A percentile compares a stretch with the other conserved stretches of the same genome.
These are phyloP conservation scores for Metarhizium robertsii DNA, from an alignment of 2,329 filamentous ascomycete genomes.

Conservation along the genomic window DNA sequence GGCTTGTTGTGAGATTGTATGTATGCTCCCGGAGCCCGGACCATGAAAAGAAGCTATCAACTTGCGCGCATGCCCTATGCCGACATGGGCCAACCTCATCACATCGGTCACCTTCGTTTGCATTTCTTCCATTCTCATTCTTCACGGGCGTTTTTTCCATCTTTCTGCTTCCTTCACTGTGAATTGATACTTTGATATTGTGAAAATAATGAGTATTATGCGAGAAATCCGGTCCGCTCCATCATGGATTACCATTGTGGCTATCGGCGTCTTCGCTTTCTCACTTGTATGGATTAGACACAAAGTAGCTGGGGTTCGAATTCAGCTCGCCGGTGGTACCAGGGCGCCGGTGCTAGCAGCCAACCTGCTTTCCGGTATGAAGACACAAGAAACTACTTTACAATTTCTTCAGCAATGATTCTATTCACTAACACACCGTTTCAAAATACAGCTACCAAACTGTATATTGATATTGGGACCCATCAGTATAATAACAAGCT, in stretches of 20 bases:
- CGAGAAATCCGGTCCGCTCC: background rate
- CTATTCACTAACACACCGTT: background rate
- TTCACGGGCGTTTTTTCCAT: background rate
- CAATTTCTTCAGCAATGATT: background rate
- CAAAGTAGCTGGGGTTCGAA: conserved; percentile 15
- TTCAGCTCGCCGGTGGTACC: conserved; percentile 22
- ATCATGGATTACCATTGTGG: background rate
- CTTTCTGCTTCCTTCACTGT: background rate
- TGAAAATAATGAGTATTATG: background rate
- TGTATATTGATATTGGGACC: conserved; percentile 12
- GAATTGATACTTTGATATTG: background rate
- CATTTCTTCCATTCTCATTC: background rate
- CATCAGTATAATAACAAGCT: conserved; percentile 11
- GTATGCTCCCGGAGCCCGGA: no score
- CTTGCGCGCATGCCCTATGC: background rate
- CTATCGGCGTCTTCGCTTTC: conserved; percentile 6
- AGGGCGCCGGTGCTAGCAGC: conserved; percentile 22
- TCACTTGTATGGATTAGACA: conserved; percentile 14
- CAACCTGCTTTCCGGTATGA: conserved; percentile 24
- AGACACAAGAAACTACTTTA: background rate
- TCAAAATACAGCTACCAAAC: conserved; percentile 6
- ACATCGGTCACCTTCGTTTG: background rate
- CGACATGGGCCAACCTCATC: background rate
- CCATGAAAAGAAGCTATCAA: background rate
- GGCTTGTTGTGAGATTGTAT: background rate